These are phyloP conservation scores for Tetrahymena borealis DNA, from an alignment of 73 alveolate species.

Conservation along the genomic window DNA sequence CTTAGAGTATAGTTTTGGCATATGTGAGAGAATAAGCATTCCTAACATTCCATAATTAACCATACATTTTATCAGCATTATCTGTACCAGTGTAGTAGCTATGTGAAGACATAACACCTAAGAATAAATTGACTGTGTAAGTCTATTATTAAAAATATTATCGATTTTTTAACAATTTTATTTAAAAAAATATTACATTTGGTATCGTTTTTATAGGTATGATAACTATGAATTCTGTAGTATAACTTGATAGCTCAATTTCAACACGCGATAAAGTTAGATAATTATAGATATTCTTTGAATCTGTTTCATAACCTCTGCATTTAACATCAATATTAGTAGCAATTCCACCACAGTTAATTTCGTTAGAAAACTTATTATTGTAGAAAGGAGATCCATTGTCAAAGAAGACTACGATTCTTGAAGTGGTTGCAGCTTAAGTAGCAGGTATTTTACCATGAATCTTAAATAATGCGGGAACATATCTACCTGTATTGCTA, in stretches of 20 bases:
- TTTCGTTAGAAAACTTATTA: neutral
- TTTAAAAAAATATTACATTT: neutral
- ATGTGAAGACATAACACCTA: neutral
- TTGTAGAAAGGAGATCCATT: neutral
- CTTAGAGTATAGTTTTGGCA: neutral
- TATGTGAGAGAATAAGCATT: neutral
- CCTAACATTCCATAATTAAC: neutral
- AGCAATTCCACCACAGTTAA: neutral
- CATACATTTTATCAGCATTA: neutral
- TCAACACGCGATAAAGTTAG: neutral
- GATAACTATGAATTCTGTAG: neutral
- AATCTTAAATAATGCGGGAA: neutral
- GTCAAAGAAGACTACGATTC: neutral
- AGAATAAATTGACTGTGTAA: neutral
- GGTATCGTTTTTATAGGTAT: neutral
- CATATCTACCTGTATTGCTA: neutral
- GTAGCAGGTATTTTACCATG: neutral
- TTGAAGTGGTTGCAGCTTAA: neutral
- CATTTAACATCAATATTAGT: neutral
- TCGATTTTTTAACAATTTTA: neutral
- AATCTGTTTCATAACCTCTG: neutral
- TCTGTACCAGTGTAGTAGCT: neutral
- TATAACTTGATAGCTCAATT: neutral
- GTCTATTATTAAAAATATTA: neutral
- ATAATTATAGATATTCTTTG: neutral